Conservation (phyloP, 805 yeast genomes). For the Helenozyma rhizophorensis region DNA sequence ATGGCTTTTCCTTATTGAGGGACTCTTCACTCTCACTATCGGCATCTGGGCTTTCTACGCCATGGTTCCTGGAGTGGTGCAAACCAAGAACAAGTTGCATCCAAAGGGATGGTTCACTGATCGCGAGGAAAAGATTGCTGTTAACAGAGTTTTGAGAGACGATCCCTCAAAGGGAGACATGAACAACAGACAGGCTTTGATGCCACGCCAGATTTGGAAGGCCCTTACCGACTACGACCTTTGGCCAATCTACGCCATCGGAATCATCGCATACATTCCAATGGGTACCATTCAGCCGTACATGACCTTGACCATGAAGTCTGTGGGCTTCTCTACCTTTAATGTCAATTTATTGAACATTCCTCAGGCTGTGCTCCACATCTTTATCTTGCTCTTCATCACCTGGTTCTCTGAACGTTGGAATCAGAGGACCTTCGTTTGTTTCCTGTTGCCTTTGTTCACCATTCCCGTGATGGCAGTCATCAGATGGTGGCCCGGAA, state of each 20-base stretch:
- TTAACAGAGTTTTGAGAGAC: conserved; percentile 53
- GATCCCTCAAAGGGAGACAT: conserved; percentile 59
- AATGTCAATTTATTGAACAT: conserved; percentile 47
- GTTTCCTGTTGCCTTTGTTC: conserved; percentile 21
- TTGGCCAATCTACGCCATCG: conserved; percentile 49
- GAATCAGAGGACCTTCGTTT: conserved; percentile 17
- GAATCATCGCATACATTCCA: conserved; percentile 29
- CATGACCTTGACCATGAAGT: conserved; percentile 42
- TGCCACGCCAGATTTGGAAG: conserved; percentile 31
- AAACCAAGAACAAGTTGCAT: conserved; percentile 46
- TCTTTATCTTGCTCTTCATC: conserved; percentile 12
- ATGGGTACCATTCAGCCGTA: conserved; percentile 21
- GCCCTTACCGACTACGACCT: conserved; percentile 45
- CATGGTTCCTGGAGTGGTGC: conserved; percentile 53
- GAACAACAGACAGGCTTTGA: conserved; percentile 54
- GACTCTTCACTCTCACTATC: conserved; percentile 49
- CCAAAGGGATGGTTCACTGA: conserved; percentile 45
- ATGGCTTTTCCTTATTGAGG: conserved; percentile 62
- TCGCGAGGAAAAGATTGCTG: conserved; percentile 51
- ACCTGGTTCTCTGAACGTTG: conserved; percentile 15
- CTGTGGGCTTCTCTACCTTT: conserved; percentile 47
- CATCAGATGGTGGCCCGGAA: conserved; percentile 35
- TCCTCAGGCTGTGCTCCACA: conserved; percentile 36
- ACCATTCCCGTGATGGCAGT: conserved; percentile 25
- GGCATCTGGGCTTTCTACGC: conserved; percentile 40